Evolutionary conservation across 2,329 filamentous ascomycete genomes (phyloP), one percentile per base, ranked within the genome.

Genomic region (Colletotrichum ledebouriae): DNA sequence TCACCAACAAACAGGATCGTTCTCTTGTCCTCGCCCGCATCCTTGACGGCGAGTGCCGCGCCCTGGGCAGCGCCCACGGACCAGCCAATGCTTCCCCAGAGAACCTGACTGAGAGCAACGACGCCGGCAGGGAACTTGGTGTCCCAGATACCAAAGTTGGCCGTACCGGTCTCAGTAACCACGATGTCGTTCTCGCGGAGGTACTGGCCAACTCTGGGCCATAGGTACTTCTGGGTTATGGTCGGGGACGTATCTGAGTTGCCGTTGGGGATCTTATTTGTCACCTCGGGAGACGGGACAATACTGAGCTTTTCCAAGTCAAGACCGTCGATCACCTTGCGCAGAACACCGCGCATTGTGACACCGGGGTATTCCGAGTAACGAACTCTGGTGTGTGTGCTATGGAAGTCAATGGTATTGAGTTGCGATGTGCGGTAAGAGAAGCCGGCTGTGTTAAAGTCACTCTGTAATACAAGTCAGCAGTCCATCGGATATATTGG

Each of bases 1-100:
- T 97, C 94, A 25, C 94, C 94, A n/a, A 94, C 93, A 75, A 97
- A 94, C 42, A 97, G 84, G 52, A 98, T 90, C 0, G 92, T 94
- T 68, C 94, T 85, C 29, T 88, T 81, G 58, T 87, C 83, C 39
- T 79, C 78, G 4, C 82, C 83, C 42, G 81, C 79, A 75, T 96
- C 93, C 73, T 89, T 90, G 0, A 89, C 88, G 1, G 92, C 94
- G 11, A 96, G 83, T 1, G 92, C 92, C 17, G 93, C 94, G 39
- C 86, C 86, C 73, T 88, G 86, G 39, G 82, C 83, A 20, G 87
- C 86, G 66, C 86, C 86, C 17, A 88, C 85, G 4, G 86, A 86
- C 86, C 86, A 89, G 22, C 87, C 87, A 67, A 89, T 89, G 72
- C 85, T 87, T 81, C 92, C 77, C 93, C 93, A 81, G 12, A 96